Evolutionary conservation across 768 basidiomycete genomes (phyloP), one percentile per base, ranked within the genome.

Genomic region (Aureoboletus auriporus): DNA sequence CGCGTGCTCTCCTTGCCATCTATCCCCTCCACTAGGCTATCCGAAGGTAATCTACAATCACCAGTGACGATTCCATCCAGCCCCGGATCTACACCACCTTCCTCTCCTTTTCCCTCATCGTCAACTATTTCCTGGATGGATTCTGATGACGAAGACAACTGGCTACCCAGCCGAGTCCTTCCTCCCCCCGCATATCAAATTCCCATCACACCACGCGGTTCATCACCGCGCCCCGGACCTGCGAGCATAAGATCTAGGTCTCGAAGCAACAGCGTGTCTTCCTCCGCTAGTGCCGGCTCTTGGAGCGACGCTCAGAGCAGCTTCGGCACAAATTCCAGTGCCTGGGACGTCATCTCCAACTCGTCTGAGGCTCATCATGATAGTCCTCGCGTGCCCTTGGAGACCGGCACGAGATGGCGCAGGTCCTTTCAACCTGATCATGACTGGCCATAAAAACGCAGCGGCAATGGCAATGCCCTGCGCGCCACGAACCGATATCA

Each of bases 221-320:
- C 31, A 33, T 33, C 31, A 9, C 4, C 31, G 13, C 31, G 31
- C 1, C 31, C 31, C 13, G 31, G 31, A 13, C 9, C 29, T 4
- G 6, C 43, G 6, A 30, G 41, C 26, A 3, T 23, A 35, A 42
- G 45, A 10, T 28, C 14, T 13, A 35, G 52, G 28, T 35, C 52
- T 14, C 57, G 52, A 11, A 55, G 62, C 39, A 27, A 11, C 23
- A 59, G 55, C 42, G 43, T n/a, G 8, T 53, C 60, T 2, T 52
- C 54, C 20, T 37, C 52, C 14, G 44, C 27, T 29, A 46, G 46
- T 10, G n/a, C 34, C 28, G 61, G 55, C 28, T 50, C 62, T 10
- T 67, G 66, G 67, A 64, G 57, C 8, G 65, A 65, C 30, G 64
- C 62, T 10, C 55, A 58, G 27, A 62, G 60, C 38, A 55, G 53